Conservation (phyloP, 2,329 filamentous ascomycete genomes). For the Didymella keratinophila region DNA sequence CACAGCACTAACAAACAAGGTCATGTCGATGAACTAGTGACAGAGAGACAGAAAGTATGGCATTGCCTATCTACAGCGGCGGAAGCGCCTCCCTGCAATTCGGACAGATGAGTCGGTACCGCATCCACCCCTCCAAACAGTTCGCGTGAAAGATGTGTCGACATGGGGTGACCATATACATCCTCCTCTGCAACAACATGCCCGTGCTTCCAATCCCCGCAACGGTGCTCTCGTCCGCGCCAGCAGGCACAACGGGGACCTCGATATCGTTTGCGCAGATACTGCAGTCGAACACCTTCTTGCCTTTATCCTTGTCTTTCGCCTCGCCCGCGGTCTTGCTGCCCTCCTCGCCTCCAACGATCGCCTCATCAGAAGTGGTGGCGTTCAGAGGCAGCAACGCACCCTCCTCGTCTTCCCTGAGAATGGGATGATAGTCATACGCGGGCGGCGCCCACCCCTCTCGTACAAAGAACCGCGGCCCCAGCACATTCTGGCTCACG, state of each 20-base stretch:
- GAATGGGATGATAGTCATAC: constrained; percentile 94
- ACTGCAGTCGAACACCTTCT: constrained; percentile 81
- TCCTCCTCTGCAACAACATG: constrained; percentile 77
- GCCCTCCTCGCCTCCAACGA: constrained; percentile 8
- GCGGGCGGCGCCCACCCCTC: constrained; percentile 71
- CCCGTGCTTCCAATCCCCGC: constrained; percentile 48
- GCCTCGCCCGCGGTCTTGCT: constrained; percentile 41
- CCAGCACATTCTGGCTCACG: constrained; percentile 82
- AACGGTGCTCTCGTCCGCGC: constrained; percentile 21
- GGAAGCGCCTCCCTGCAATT: constrained; percentile 92
- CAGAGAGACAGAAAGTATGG: no score
- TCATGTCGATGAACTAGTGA: no score
- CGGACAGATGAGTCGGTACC: constrained; percentile 89
- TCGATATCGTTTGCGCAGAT: constrained; percentile 94
- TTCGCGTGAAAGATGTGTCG: constrained; percentile 92
- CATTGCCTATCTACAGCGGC: constrained; percentile 72
- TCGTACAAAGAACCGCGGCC: constrained; percentile 85
- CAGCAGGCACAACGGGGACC: constrained; percentile 76
- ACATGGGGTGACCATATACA: constrained; percentile 98
- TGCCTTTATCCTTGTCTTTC: constrained; percentile 62
- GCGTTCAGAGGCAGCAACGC: constrained; percentile 78
- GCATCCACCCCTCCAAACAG: constrained; percentile 96
- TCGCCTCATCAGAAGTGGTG: constrained; percentile 41
- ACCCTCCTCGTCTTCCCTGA: constrained; percentile 84
- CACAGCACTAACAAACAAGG: no score